Evolutionary conservation across 768 basidiomycete species (phyloP), one percentile per base, ranked within the genome.

Genomic region (Fomitopsis serialis): DNA sequence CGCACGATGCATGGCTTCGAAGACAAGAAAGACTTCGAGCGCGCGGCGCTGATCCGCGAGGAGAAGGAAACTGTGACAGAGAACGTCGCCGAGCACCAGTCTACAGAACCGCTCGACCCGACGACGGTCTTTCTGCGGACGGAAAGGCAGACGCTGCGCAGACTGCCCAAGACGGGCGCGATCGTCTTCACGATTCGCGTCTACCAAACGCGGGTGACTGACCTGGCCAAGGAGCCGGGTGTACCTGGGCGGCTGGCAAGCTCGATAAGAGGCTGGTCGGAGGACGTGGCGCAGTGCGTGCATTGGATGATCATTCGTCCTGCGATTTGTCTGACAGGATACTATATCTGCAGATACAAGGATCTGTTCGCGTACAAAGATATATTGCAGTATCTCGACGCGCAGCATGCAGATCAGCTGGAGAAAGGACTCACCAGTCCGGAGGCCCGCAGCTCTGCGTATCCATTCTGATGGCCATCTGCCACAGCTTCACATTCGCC

Each of bases 101-200:
- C 51, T 42, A 50, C 27, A 15, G 52, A 49, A 29, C 49, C 52
- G 17, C 54, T 63, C 21, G 57, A 61, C n/a, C 60, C 60, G 8
- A 34, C 54, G 52, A 70, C 36, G 63, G 66, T 88, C 17, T 76
- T 78, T 6, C 67, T 87, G 54, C 75, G 88, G 21, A 75, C 75
- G 23, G 87, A 88, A 62, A 72, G 87, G 22, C 86, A 88, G 70
- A 83, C 81, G 29, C 68, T 89, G 54, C 73, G 85, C 42, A 72
- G 87, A 24, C 74, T 89, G 49, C 81, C 81, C 9, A 70, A 73
- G 3, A 80, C 79, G 40, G 85, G 87, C 11, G 84, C 78, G 2
- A 74, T 88, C 35, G 67, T 84, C 35, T 89, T 90, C 66, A 84
- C 82, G 50, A 84, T 88, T 60, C 75, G 86, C 36, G 83, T 82